phyloP scores from a whole-genome alignment of 2,329 filamentous ascomycete genomes.

The Colletotrichum sp. region DNA sequence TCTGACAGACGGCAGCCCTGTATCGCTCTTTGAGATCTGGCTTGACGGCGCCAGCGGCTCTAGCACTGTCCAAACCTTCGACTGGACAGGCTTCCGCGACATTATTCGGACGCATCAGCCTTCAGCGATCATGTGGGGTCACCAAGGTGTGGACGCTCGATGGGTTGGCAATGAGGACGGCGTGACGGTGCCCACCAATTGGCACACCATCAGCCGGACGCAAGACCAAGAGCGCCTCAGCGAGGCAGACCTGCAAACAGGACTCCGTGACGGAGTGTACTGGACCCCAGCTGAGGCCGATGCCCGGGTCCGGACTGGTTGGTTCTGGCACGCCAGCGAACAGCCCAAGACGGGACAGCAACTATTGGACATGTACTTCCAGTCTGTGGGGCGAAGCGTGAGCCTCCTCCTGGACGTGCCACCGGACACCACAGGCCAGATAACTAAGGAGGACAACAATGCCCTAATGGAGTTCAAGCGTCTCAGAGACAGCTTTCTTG shows the following conservation, averaged over 20 bases:
- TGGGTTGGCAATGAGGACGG: constrained; percentile 37
- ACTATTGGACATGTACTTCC: neutral
- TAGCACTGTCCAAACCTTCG: constrained; percentile 32
- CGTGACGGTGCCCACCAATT: constrained; percentile 28
- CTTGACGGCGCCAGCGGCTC: constrained; percentile 36
- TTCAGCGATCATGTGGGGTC: neutral
- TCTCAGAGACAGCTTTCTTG: neutral
- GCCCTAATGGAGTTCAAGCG: neutral
- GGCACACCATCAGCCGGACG: constrained; percentile 33
- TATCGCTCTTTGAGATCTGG: constrained; percentile 34
- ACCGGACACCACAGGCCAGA: neutral
- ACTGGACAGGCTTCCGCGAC: constrained; percentile 32
- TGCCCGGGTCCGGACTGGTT: neutral
- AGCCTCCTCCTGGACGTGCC: neutral
- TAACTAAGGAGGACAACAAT: neutral
- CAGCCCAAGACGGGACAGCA: neutral
- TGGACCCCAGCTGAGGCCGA: neutral
- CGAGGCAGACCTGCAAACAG: constrained; percentile 16
- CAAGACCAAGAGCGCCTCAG: constrained; percentile 30
- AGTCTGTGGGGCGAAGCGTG: neutral
- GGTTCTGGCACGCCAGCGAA: neutral
- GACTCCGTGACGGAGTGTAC: neutral
- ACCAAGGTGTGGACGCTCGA: constrained; percentile 33
- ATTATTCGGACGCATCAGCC: constrained; percentile 25
- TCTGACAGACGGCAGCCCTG: neutral